Percentiles rank a stretch among this genome's conserved stretches.
These are phyloP conservation scores for Thelonectria discophora DNA, from an alignment of 2,329 filamentous ascomycete genomes.

Conservation along the genomic window DNA sequence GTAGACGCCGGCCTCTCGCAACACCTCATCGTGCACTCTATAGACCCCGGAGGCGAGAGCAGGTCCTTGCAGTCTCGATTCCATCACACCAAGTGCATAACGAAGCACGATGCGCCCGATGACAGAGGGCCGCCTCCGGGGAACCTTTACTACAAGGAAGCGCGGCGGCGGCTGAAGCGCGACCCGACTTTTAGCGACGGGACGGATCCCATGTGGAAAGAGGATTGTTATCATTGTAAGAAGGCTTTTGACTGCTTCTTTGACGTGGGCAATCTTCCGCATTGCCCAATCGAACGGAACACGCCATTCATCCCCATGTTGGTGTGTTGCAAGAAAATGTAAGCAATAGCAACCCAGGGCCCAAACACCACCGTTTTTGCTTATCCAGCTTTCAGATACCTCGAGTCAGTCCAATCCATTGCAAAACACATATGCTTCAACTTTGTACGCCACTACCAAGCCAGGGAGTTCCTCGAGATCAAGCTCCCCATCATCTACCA, in stretches of 20 bases:
- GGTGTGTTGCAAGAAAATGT: conserved; percentile 7
- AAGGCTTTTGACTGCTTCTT: background rate
- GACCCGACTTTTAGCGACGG: conserved; percentile 7
- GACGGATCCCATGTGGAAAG: conserved; percentile 11
- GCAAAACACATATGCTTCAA: conserved; percentile 4
- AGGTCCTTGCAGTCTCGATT: background rate
- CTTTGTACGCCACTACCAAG: background rate
- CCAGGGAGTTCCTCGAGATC: background rate
- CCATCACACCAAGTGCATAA: conserved; percentile 5
- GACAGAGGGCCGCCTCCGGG: conserved; percentile 6
- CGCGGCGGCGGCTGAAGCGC: background rate
- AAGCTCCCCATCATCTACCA: conserved; percentile 1
- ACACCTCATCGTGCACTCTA: background rate
- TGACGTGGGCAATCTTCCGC: background rate
- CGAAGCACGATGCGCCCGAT: background rate
- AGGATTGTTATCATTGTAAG: conserved; percentile 13
- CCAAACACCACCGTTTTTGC: background rate
- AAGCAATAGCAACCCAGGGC: background rate
- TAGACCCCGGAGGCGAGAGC: background rate
- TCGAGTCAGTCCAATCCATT: conserved; percentile 1
- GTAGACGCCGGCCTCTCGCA: background rate
- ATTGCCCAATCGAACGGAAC: background rate
- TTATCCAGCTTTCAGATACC: background rate
- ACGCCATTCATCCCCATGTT: conserved; percentile 2
- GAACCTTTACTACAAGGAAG: conserved; percentile 4